A percentile compares a stretch with the other conserved stretches of the same genome.
phyloP scores from a whole-genome alignment of 352 stramenopile genomes.

The Globisporangium takayamanum region DNA sequence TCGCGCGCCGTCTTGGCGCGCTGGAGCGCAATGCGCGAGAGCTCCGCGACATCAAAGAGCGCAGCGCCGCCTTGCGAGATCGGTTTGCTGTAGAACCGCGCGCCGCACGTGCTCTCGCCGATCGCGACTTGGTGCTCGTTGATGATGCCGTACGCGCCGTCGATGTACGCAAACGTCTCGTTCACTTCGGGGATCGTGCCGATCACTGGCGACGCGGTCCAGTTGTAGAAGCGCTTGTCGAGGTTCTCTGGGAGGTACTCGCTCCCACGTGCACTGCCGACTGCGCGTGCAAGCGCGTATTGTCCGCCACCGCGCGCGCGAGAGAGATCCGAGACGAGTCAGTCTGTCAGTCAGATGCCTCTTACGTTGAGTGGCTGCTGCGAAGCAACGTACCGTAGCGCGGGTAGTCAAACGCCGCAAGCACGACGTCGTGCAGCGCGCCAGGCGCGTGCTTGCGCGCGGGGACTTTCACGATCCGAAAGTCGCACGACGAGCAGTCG shows the following conservation, averaged over 20 bases:
- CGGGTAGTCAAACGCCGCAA: conserved; percentile 57
- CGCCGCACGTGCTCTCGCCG: conserved; percentile 75
- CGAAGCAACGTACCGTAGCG: conserved; percentile 47
- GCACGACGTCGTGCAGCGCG: conserved; percentile 47
- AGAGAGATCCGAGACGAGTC: no score
- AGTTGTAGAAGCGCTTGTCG: conserved; percentile 66
- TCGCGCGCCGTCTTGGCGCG: conserved; percentile 71
- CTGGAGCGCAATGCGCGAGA: conserved; percentile 88
- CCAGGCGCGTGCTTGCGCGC: conserved; percentile 35
- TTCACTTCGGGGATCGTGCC: conserved; percentile 58
- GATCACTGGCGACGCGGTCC: conserved; percentile 48
- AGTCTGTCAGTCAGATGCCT: not conserved
- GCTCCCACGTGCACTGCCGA: conserved; percentile 49
- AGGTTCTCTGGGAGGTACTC: conserved; percentile 59
- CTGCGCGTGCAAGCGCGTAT: conserved; percentile 15
- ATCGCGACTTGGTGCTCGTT: conserved; percentile 82
- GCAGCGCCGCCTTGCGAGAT: conserved; percentile 67
- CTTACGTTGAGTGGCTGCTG: not conserved
- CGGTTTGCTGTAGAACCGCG: conserved; percentile 54
- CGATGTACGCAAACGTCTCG: conserved; percentile 73
- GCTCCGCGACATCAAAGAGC: conserved; percentile 84
- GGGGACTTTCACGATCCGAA: conserved; percentile 75
- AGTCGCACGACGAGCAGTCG: conserved; percentile 81
- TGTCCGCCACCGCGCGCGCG: no score
- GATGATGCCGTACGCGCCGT: conserved; percentile 77